Percentiles rank a stretch among this genome's conserved stretches.
Evolutionary conservation across 2,329 filamentous ascomycete species (phyloP).

Genomic region (Tolypocladium paradoxum): DNA sequence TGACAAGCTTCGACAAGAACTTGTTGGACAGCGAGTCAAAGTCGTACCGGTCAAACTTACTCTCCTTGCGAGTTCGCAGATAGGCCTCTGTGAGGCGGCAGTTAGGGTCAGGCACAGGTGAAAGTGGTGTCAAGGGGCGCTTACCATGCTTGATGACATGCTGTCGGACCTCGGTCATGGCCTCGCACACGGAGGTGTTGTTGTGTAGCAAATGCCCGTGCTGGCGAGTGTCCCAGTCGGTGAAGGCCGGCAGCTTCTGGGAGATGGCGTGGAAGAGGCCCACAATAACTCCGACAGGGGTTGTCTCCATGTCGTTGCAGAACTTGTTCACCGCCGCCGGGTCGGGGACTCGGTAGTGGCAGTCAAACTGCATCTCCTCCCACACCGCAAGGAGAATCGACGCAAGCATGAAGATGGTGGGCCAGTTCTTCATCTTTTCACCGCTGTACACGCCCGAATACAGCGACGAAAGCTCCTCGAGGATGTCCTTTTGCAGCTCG

Average conservation of each 20-base stretch:
- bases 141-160: conserved; percentile 90
- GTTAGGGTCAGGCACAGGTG: conserved; percentile 9
- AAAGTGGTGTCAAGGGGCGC: background rate
- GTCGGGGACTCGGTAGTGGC: conserved; percentile 88
- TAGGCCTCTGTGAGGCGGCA: conserved; percentile 59
- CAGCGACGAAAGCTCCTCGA: conserved; percentile 82
- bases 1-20: conserved; percentile 92
- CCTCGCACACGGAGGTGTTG: conserved; percentile 84
- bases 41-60: conserved; percentile 81
- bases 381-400: conserved; percentile 88
- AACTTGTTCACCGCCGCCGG: conserved; percentile 81
- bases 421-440: conserved; percentile 97
- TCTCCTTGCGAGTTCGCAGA: conserved; percentile 65
- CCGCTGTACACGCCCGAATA: conserved; percentile 98
- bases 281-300: conserved; percentile 89
- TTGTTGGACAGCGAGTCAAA: conserved; percentile 96
- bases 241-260: conserved; percentile 85
- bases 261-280: conserved; percentile 97
- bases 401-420: conserved; percentile 94
- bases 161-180: conserved; percentile 88
- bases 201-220: conserved; percentile 87
- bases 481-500: conserved; percentile 88
- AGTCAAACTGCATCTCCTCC: conserved; percentile 99
- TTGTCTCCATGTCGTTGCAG: conserved; percentile 93
- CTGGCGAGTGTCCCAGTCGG: conserved; percentile 87